phyloP scores from a whole-genome alignment of 1,284 basidiomycete genomes.

The Rhodotorula sp. region DNA sequence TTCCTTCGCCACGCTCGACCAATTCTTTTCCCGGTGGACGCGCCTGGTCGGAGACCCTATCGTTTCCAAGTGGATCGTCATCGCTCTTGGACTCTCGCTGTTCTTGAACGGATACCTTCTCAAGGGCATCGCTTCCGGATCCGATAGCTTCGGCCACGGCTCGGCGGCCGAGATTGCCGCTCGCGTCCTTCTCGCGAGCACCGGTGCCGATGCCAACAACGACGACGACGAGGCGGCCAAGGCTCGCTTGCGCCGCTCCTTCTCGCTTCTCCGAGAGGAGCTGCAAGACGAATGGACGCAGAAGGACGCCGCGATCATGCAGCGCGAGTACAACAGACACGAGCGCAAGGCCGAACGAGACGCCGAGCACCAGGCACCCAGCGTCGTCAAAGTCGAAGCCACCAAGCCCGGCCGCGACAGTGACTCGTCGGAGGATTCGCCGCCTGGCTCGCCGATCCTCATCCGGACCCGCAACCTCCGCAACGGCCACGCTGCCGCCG shows the following conservation, averaged over 20 bases:
- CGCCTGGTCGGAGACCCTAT: conserved; percentile 92
- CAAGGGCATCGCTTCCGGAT: conserved; percentile 60
- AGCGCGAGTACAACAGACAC: conserved; percentile 40
- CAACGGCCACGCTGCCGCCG: conserved; percentile 8
- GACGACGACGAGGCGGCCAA: conserved; percentile 40
- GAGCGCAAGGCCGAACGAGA: conserved; percentile 35
- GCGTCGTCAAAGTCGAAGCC: conserved; percentile 26
- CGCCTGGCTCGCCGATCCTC: conserved; percentile 43
- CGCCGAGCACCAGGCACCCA: conserved; percentile 32
- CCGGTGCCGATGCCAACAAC: conserved; percentile 48
- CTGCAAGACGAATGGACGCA: conserved; percentile 44
- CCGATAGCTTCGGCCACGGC: conserved; percentile 53
- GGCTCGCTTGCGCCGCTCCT: conserved; percentile 24
- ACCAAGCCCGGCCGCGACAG: conserved; percentile 13
- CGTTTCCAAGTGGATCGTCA: conserved; percentile 92
- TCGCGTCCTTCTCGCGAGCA: conserved; percentile 45
- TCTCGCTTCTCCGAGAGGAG: conserved; percentile 31
- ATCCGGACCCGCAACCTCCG: conserved; percentile 35
- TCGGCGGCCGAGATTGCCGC: conserved; percentile 51
- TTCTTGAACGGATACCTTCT: conserved; percentile 91
- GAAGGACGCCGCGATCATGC: conserved; percentile 42
- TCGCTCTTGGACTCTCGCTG: conserved; percentile 80
- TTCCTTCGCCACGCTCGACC: conserved; percentile 57
- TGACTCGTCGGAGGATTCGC: conserved; percentile 40
- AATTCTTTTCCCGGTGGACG: conserved; percentile 92